Evolutionary conservation across 164 flowering plant genomes (phyloP), one percentile per base, ranked within the genome.

Genomic region (Aristolochia contorta): DNA sequence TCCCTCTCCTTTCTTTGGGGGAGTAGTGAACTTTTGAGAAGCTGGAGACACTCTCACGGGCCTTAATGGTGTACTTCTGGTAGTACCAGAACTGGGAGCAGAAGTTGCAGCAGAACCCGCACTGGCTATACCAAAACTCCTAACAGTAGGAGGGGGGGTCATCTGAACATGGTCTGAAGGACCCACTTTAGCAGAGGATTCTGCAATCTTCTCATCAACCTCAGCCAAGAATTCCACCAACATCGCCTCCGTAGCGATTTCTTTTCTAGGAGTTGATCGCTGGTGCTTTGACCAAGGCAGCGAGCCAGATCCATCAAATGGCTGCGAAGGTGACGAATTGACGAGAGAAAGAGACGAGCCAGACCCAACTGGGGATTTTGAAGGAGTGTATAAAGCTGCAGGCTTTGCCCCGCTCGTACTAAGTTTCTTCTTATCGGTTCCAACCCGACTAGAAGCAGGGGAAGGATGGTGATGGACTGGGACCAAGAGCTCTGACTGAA

Each of bases 21-120:
- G 91, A 50, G 98, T 87, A 27, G 48, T 80, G 68, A 80, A 86
- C 77, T 92, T 92, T 71, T 92, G 93, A 20, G 97, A 84, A 56
- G 84, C 79, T 51, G 98, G 98, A 52, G 98, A 92, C 91, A 86
- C 87, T 74, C 96, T 78, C 64, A 92, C 96, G 20, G 93, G 89
- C 80, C 96, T 84, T 62, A 92, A 62, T 27, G 96, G 96, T 60
- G 96, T 89, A 70, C 83, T 86, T 74, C 96, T 87, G 12, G 80
- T 79, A 65, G 88, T 73, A 68, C 91, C 98, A 68, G 98, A 82
- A 47, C 82, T 78, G 69, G 70, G 78, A 68, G 82, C 84, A 61
- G 95, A 80, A 65, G 62, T 74, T 19, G 71, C n/a, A 59, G 78
- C 62, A 0, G 80, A 73, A 60, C 61, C 76, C 7, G 98, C 94